Conservation (phyloP, 148 eudicot species). For the Chenopodium formosanum region DNA sequence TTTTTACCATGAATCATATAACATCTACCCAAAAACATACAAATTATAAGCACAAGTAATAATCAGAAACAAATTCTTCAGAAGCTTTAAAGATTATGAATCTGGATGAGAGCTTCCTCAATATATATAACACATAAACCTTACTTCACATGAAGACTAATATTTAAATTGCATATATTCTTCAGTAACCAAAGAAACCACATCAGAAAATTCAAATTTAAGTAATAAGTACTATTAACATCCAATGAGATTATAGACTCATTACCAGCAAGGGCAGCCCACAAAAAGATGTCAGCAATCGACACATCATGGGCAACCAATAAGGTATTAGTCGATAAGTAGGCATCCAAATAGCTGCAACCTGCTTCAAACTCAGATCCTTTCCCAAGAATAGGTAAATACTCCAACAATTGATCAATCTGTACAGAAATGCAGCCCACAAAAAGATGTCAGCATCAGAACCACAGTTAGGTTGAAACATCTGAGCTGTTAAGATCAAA, state of each 20-base stretch:
- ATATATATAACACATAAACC: neutral
- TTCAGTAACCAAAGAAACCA: neutral
- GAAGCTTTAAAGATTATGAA: neutral
- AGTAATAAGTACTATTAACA: neutral
- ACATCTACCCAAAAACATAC: neutral
- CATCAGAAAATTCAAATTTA: neutral
- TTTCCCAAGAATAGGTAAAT: constrained; percentile 52
- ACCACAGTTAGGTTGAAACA: neutral
- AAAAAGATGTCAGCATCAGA: neutral
- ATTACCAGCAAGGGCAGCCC: constrained; percentile 86
- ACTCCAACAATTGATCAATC: constrained; percentile 86
- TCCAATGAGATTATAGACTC: neutral
- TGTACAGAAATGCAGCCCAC: constrained; percentile 21
- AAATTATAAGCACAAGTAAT: neutral
- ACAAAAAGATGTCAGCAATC: constrained; percentile 76
- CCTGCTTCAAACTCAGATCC: constrained; percentile 89
- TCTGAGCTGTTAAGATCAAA: neutral
- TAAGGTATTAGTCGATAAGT: constrained; percentile 60
- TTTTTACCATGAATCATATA: neutral
- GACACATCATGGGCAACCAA: constrained; percentile 70
- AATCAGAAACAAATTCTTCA: neutral
- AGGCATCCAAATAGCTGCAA: constrained; percentile 61
- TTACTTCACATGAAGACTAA: neutral
- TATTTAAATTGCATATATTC: neutral
- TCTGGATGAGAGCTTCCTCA: neutral